Conservation (phyloP, 139 green algal species). For the Tetradesmus lagerheimii region DNA sequence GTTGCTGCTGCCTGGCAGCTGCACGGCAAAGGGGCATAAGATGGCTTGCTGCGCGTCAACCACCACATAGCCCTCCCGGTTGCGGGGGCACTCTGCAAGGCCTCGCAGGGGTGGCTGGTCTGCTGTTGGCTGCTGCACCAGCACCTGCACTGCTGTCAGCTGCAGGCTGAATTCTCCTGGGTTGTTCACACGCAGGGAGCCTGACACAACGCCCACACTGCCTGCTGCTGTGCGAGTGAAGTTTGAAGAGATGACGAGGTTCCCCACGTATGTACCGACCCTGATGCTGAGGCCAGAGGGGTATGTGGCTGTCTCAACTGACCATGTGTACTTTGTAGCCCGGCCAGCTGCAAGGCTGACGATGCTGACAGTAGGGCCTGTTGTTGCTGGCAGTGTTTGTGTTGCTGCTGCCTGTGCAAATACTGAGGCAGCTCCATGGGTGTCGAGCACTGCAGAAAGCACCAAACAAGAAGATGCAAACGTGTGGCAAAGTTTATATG, state of each 20-base stretch:
- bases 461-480: too few relatives aligned
- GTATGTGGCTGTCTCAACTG: background rate
- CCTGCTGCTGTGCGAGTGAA: slow-evolving; percentile 8
- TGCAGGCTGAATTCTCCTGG: background rate
- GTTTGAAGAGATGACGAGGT: slow-evolving; percentile 14
- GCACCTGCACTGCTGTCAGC: slow-evolving; percentile 22
- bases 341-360: background rate
- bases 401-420: background rate
- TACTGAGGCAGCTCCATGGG: background rate
- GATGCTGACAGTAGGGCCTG: background rate
- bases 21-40: background rate
- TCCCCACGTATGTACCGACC: background rate
- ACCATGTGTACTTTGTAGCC: background rate
- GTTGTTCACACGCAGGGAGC: background rate
- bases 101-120: background rate
- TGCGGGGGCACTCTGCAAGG: slow-evolving; percentile 25
- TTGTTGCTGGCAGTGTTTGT: background rate
- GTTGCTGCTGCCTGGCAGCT: background rate
- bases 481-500: too few relatives aligned
- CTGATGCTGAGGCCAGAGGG: slow-evolving; percentile 25
- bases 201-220: slow-evolving; percentile 30
- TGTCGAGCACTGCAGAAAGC: background rate
- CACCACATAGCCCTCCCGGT: background rate
- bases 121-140: slow-evolving; percentile 28
- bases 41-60: background rate